Evolutionary conservation across 2,329 filamentous ascomycete species (phyloP).

Genomic region (Alternaria brassicicola): DNA sequence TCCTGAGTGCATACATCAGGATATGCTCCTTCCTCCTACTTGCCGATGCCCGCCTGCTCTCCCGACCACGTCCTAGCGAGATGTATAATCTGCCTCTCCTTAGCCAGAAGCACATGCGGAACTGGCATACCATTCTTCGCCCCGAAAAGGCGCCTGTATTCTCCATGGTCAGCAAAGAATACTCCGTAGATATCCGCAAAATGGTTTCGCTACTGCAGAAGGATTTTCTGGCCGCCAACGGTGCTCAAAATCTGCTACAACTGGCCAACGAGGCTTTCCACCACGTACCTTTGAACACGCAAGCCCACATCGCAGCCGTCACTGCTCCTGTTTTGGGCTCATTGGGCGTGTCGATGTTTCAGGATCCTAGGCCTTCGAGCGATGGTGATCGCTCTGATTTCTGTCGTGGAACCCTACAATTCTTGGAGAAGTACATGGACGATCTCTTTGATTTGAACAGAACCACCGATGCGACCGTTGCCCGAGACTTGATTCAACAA

Average conservation of each 20-base stretch:
- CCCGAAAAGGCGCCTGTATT: constrained; percentile 33
- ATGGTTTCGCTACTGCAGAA: constrained; percentile 28
- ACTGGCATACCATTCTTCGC: constrained; percentile 32
- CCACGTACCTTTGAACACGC: constrained; percentile 21
- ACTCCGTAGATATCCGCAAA: constrained; percentile 26
- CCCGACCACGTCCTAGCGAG: constrained; percentile 21
- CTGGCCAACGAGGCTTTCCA: constrained; percentile 31
- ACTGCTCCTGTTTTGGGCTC: constrained; percentile 25
- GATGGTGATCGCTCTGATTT: constrained; percentile 26
- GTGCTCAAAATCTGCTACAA: constrained; percentile 33
- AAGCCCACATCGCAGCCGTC: constrained; percentile 26
- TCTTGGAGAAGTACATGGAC: constrained; percentile 37
- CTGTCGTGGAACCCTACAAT: constrained; percentile 27
- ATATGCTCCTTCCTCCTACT: constrained; percentile 34
- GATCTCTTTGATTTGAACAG: constrained; percentile 39
- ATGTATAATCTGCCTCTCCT: constrained; percentile 27
- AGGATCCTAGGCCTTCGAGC: constrained; percentile 9
- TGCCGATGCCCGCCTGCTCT: constrained; percentile 35
- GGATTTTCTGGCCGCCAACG: constrained; percentile 34
- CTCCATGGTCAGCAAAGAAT: constrained; percentile 37
- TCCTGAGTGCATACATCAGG: constrained; percentile 39
- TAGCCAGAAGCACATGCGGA: constrained; percentile 38
- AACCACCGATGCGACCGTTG: constrained; percentile 31
- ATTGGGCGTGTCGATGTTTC: constrained; percentile 33
- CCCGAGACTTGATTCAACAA: constrained; percentile 33